These are phyloP conservation scores for Cladosporium oxysporum DNA, from an alignment of 2,329 filamentous ascomycete species.

Conservation along the genomic window DNA sequence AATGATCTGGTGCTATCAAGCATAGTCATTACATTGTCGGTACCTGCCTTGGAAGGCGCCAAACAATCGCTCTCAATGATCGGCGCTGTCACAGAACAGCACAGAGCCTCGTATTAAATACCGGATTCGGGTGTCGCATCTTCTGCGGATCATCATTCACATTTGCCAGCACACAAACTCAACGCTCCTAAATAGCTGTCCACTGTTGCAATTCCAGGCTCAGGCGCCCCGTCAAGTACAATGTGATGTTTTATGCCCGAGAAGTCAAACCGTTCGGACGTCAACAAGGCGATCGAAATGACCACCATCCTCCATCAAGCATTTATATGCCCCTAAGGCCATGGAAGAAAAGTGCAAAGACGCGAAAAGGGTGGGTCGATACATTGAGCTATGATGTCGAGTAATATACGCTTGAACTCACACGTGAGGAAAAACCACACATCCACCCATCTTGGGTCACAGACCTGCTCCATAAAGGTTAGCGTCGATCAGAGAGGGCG, in stretches of 20 bases:
- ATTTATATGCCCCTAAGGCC: neutral
- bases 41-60: neutral
- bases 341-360: neutral
- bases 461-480: conserved; percentile 6
- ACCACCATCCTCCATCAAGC: neutral
- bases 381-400: neutral
- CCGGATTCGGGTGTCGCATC: neutral
- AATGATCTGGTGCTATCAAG: neutral
- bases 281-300: neutral
- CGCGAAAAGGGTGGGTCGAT: neutral
- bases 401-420: neutral
- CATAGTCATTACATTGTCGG: neutral
- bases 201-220: neutral
- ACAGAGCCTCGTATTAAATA: neutral
- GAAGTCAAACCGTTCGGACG: neutral
- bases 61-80: neutral
- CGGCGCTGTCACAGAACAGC: neutral
- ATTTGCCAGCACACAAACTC: neutral
- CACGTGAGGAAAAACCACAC: neutral
- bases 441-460: neutral
- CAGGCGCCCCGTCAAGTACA: neutral
- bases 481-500: neutral
- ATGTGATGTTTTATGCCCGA: neutral
- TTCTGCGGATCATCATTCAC: neutral
- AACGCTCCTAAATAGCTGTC: neutral